Base-by-base conservation (phyloP, 768 basidiomycete genomes). In the Auricularia auricula-judae region DNA sequence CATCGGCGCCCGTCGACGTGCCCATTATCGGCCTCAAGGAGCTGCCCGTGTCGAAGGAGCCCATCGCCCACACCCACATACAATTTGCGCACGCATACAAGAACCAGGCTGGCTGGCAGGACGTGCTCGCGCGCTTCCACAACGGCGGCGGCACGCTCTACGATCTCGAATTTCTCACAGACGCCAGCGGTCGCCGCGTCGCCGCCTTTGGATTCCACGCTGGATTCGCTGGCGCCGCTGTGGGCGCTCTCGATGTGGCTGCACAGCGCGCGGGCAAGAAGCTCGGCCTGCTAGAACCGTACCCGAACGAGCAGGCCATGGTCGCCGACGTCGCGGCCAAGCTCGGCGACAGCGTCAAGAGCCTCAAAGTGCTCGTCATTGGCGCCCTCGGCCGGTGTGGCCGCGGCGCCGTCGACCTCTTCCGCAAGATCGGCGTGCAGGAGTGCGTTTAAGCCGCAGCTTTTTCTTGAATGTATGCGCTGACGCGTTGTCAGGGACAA, bases 11-110 rank as follows among this genome's bases (percentile, higher is more conserved):
- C 0, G 75, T 74, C 29, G 75, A 83, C 53, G 76, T 86, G 39
- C 88, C 89, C 53, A 95, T 99, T 75, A 87, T 98, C 70, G 97
- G 97, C 4, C 82, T 99, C 74, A 99, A 99, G 79, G 97, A 98
- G 72, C 85, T 98, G n/a, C 86, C 89, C 29, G 84, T 78, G 63
- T 95, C 93, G 51, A 81, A 83, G 58, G 86, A 86, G 39, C 89
- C 96, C 23, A 79, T 99, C 18, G 86, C 84, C 7, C 97, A 99
- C 76, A 93, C 91, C 2, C 97, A 99, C 76, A 93, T 99, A 72
- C 93, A 97, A 71, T 99, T 98, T 70, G 95, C 94, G 3, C 97
- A 98, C 74, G 97, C 95, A 76, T 98, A 91, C 83, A 99, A 99
- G 77, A 78, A 84, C 53, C 97, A 99, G 74, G 92, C 82, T 1